These are phyloP conservation scores for Hydnum rufescens DNA, from an alignment of 768 basidiomycete species.

Conservation along the genomic window DNA sequence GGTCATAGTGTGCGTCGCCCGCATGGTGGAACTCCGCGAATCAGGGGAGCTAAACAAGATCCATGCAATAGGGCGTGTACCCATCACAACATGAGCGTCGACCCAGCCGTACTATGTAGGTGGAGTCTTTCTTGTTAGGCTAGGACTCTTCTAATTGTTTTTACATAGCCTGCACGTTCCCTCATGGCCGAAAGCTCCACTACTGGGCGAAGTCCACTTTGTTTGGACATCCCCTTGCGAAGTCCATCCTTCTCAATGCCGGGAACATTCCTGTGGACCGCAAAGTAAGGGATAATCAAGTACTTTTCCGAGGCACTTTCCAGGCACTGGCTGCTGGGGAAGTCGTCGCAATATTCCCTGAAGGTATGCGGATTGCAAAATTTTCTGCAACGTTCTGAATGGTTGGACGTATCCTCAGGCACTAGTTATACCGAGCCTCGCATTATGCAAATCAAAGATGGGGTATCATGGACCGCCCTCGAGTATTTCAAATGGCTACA, in stretches of 20 bases:
- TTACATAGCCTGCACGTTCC: constrained; percentile 29
- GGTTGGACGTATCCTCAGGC: too few species aligned
- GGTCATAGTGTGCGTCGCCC: constrained; percentile 63
- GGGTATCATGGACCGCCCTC: constrained; percentile 84
- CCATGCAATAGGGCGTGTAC: constrained; percentile 42
- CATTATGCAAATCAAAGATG: constrained; percentile 75
- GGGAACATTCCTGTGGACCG: constrained; percentile 98
- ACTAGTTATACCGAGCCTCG: constrained; percentile 68
- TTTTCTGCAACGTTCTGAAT: neutral
- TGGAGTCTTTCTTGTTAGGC: constrained; percentile 18
- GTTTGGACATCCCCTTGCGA: constrained; percentile 57
- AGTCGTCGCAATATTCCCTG: constrained; percentile 84
- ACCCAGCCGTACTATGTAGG: constrained; percentile 70
- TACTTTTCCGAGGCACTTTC: constrained; percentile 75
- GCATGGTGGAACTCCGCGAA: constrained; percentile 3
- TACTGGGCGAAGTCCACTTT: constrained; percentile 91
- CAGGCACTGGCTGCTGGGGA: constrained; percentile 62
- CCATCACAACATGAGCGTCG: constrained; percentile 92
- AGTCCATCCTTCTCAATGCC: constrained; percentile 60
- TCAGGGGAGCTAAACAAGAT: neutral
- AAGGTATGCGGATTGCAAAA: constrained; percentile 41
- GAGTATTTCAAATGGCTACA: constrained; percentile 71
- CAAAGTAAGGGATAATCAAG: constrained; percentile 78
- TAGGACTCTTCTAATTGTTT: constrained; percentile 8
- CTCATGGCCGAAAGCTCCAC: constrained; percentile 61